phyloP scores from a whole-genome alignment of 352 stramenopile species.

The Globisporangium ultimum region DNA sequence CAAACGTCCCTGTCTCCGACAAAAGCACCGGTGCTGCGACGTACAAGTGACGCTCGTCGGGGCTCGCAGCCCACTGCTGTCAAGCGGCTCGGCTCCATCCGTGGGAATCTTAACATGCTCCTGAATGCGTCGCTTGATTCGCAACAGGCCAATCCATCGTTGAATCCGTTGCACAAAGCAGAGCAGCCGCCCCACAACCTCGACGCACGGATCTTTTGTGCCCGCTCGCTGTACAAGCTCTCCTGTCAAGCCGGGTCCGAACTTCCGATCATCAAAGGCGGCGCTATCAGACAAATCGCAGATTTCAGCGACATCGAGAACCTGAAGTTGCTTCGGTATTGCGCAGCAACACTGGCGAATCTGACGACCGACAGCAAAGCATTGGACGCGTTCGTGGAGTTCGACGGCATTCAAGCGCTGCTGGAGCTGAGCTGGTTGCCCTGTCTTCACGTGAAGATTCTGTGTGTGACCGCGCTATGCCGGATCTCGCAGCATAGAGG shows the following conservation, averaged over 20 bases:
- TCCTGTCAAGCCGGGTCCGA: constrained; percentile 60
- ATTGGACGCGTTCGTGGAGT: constrained; percentile 47
- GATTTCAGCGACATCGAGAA: constrained; percentile 73
- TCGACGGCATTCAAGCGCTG: constrained; percentile 54
- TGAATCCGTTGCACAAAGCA: not conserved
- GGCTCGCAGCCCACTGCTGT: not conserved
- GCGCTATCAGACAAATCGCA: constrained; percentile 63
- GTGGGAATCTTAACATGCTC: constrained; percentile 27
- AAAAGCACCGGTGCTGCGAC: not conserved
- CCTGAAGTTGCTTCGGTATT: constrained; percentile 47
- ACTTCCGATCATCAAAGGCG: constrained; percentile 53
- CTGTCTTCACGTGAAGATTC: constrained; percentile 61
- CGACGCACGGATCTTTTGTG: constrained; percentile 57
- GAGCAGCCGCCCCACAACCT: constrained; percentile 34
- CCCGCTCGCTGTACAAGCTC: constrained; percentile 75
- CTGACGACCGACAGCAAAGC: constrained; percentile 38
- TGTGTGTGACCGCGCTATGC: constrained; percentile 62
- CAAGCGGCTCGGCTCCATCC: constrained; percentile 33
- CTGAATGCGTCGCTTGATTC: constrained; percentile 16
- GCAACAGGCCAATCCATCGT: constrained; percentile 7
- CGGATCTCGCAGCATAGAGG: constrained; percentile 38
- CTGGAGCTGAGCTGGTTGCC: constrained; percentile 71
- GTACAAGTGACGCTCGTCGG: not conserved
- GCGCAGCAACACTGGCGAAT: constrained; percentile 60
- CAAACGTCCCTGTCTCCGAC: not conserved